phyloP scores from a whole-genome alignment of 371 early-diverging fungal species.

The Nematocida major region DNA sequence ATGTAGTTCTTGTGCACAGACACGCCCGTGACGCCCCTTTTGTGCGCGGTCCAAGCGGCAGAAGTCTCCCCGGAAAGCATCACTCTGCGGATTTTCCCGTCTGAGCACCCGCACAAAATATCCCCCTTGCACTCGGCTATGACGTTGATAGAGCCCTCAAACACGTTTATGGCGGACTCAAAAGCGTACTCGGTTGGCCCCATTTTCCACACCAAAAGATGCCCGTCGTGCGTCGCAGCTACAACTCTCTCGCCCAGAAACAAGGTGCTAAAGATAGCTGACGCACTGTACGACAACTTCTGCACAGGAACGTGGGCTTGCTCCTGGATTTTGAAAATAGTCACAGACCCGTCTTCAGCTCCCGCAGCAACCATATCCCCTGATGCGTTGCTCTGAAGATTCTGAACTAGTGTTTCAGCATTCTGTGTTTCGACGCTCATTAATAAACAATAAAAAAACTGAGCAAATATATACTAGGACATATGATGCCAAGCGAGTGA shows the following conservation, averaged over 20 bases:
- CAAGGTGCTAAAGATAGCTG: constrained; percentile 37
- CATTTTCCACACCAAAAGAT: constrained; percentile 58
- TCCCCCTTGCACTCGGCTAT: constrained; percentile 7
- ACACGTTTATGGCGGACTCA: constrained; percentile 52
- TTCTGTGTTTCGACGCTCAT: constrained; percentile 42
- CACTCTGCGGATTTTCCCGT: constrained; percentile 58
- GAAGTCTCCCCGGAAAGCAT: constrained; percentile 12
- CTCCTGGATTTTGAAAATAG: constrained; percentile 9
- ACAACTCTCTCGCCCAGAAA: constrained; percentile 55
- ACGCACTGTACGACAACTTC: neutral
- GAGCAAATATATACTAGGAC: constrained; percentile 2
- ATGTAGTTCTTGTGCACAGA: constrained; percentile 49
- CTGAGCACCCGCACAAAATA: constrained; percentile 63
- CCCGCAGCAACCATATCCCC: constrained; percentile 7
- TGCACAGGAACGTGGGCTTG: neutral
- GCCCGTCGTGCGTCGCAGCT: constrained; percentile 53
- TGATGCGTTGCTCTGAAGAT: neutral
- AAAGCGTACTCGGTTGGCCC: constrained; percentile 20
- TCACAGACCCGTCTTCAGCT: constrained; percentile 19
- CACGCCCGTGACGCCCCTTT: constrained; percentile 57
- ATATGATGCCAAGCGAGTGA: no score
- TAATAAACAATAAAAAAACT: constrained; percentile 18
- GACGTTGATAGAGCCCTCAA: constrained; percentile 58
- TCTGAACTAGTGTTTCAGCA: constrained; percentile 15
- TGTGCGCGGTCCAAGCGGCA: constrained; percentile 34